phyloP scores from a whole-genome alignment of 352 stramenopile species.

The Phytophthora meadii region DNA sequence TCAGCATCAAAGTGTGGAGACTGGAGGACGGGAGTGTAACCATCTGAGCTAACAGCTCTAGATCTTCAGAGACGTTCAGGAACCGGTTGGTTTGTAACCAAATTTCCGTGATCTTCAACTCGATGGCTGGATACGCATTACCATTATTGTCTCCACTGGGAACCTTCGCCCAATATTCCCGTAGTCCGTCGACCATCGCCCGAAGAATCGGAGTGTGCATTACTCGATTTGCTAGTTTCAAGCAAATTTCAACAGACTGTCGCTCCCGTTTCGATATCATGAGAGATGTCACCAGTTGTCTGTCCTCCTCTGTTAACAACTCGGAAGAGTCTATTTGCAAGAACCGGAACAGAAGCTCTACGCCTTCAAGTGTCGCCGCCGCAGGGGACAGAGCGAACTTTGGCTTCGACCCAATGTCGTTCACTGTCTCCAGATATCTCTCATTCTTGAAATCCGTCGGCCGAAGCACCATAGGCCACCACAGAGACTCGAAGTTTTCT shows the following conservation, averaged over 20 bases:
- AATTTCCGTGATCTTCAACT: conserved; percentile 28
- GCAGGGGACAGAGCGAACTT: conserved; percentile 22
- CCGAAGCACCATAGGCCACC: conserved; percentile 22
- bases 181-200: conserved; percentile 15
- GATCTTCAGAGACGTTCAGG: conserved; percentile 22
- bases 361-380: conserved; percentile 24
- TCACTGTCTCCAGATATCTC: conserved; percentile 22
- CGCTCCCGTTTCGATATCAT: neutral
- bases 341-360: conserved; percentile 28
- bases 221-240: conserved; percentile 17
- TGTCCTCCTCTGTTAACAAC: conserved; percentile 14
- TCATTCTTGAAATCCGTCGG: conserved; percentile 15
- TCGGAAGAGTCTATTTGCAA: conserved; percentile 18
- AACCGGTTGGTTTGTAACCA: conserved; percentile 33
- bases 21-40: conserved; percentile 27
- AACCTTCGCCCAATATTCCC: neutral
- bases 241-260: conserved; percentile 21
- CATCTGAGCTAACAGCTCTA: conserved; percentile 20
- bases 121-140: neutral
- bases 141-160: neutral
- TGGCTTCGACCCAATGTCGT: neutral
- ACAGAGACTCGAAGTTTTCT: conserved; percentile 29
- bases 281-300: conserved; percentile 13
- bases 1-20: conserved; percentile 24
- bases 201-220: conserved; percentile 28